phyloP scores from a whole-genome alignment of 1,139 yeast species.

The Nakaseomyces nivariensis region DNA sequence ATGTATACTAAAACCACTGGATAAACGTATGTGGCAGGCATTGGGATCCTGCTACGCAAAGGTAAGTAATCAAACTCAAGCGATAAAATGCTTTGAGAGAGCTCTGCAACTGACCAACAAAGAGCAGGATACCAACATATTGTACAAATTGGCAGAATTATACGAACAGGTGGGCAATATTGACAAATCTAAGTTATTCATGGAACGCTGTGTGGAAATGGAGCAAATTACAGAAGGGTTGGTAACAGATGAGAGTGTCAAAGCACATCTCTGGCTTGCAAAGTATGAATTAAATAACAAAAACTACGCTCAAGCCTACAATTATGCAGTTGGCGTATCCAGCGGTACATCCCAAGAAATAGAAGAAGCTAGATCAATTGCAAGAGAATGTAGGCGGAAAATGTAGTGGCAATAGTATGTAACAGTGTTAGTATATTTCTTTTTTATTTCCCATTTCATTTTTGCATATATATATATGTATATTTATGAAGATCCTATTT shows the following conservation, averaged over 20 bases:
- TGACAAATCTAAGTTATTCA: conserved; percentile 50
- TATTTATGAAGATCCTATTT: not conserved
- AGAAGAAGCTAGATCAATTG: conserved; percentile 80
- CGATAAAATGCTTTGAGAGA: conserved; percentile 40
- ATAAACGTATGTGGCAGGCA: conserved; percentile 95
- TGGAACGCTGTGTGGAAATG: conserved; percentile 57
- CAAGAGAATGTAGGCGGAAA: conserved; percentile 49
- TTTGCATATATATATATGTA: not conserved
- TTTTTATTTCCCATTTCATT: no score
- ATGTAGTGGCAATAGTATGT: not conserved
- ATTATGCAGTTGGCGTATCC: conserved; percentile 62
- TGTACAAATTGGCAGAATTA: conserved; percentile 60
- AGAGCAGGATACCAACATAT: conserved; percentile 42
- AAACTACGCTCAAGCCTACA: conserved; percentile 61
- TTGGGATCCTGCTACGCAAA: conserved; percentile 84
- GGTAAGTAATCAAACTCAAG: conserved; percentile 46
- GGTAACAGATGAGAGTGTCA: conserved; percentile 64
- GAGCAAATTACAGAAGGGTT: conserved; percentile 57
- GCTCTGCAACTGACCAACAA: conserved; percentile 36
- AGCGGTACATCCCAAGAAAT: conserved; percentile 76
- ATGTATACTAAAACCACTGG: conserved; percentile 77
- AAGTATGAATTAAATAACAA: conserved; percentile 48
- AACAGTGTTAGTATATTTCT: not conserved
- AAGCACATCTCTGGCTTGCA: conserved; percentile 85
- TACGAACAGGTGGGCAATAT: conserved; percentile 48